These are phyloP conservation scores for Amanita molliuscula DNA, from an alignment of 768 basidiomycete species.

Conservation along the genomic window DNA sequence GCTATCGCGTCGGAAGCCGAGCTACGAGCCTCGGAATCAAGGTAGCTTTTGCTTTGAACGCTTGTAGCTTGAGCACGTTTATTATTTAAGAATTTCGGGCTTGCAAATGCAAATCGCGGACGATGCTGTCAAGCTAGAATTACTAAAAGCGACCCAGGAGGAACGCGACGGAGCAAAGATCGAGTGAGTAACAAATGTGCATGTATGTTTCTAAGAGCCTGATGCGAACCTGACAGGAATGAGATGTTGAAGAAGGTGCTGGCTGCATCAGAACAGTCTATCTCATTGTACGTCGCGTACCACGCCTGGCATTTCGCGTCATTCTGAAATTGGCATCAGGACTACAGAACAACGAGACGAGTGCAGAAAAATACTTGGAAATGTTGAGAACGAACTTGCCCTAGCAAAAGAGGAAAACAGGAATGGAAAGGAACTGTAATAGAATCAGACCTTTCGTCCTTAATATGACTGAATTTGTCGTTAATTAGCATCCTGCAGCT, in stretches of 20 bases:
- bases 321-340: background rate
- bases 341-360: background rate
- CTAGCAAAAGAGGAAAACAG: background rate
- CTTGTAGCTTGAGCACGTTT: conserved; percentile 9
- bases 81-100: conserved; percentile 6
- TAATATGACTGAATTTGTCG: background rate
- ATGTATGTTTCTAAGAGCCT: no score
- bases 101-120: background rate
- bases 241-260: background rate
- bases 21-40: conserved; percentile 11
- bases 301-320: background rate
- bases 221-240: background rate
- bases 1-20: conserved; percentile 14
- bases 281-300: background rate
- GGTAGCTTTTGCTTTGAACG: conserved; percentile 7
- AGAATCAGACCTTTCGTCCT: background rate
- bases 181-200: background rate
- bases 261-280: background rate
- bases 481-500: background rate
- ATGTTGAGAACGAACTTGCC: background rate
- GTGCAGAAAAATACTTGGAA: background rate
- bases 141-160: background rate
- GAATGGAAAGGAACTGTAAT: background rate
- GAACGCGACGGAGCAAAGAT: background rate
- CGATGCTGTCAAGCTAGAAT: background rate